Base-by-base conservation (phyloP, 371 early-diverging fungal species). In the Mortierella sp. region DNA sequence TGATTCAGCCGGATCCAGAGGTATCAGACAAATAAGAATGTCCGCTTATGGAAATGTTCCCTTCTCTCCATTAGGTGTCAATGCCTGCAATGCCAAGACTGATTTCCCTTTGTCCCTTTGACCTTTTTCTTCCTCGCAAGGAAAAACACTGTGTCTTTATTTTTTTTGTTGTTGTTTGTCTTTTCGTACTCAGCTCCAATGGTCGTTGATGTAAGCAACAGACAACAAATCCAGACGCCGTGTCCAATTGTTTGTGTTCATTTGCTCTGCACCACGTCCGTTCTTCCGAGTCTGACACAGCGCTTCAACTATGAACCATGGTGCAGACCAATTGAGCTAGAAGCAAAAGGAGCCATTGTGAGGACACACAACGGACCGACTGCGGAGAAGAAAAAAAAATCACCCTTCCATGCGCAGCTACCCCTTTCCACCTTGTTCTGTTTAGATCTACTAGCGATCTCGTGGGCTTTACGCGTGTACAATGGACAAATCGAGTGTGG, bases 361-460 rank as follows among this genome's bases (percentile, higher is more conserved):
- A 60, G 58, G 14, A 58, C n/a, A 3, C 3, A 29, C 29, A 58
- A 58, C 1, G 4, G 14, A 14, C 32, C 29, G 32, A 60, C 38
- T 65, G 65, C 65, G 65, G 65, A 65, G 24, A 65, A 65, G 38
- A 60, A 27, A 32, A 65, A 38, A 65, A 65, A 38, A 35, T 35
- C 35, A 35, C 2, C 38, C 6, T 65, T 65, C 60, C 29, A 32
- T 60, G 60, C 60, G 60, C 60, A 60, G 60, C 38, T 24, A 2
- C 10, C 1, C n/a, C 7, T 32, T 38, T 65, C 65, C 38, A 38
- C 65, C 3, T 38, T 65, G 18, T 24, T 65, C 24, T 12, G 32
- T 54, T 58, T 21, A 12, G 21, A 55, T 29, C 35, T 2, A 35
- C 35, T 35, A 35, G 35, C 35, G 35, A 35, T 35, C 35, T 35